A percentile compares a stretch with the other conserved stretches of the same genome.
Conservation (phyloP, 345 rosid genomes). For the Aurinia saxatilis region DNA sequence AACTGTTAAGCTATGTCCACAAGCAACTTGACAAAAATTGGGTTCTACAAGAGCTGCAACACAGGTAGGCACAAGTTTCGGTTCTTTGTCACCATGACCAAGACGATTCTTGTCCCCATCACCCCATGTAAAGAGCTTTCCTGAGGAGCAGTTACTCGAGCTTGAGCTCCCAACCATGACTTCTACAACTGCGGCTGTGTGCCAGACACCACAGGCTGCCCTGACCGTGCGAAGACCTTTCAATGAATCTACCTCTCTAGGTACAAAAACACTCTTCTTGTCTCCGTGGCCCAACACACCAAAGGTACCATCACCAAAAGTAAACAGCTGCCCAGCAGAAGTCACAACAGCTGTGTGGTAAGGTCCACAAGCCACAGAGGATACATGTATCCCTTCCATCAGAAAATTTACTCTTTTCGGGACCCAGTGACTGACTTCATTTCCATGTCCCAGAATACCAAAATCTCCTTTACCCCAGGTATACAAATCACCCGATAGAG, state of each 20-base stretch:
- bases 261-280: slow-evolving; percentile 37
- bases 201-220: slow-evolving; percentile 78
- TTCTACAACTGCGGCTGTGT: slow-evolving; percentile 93
- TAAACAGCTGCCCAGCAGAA: slow-evolving; percentile 61
- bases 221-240: slow-evolving; percentile 51
- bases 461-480: slow-evolving; percentile 67
- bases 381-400: slow-evolving; percentile 56
- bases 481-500: slow-evolving; percentile 55
- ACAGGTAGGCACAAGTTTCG: slow-evolving; percentile 88
- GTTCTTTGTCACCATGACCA: slow-evolving; percentile 97
- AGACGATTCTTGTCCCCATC: slow-evolving; percentile 97
- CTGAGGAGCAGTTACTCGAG: slow-evolving; percentile 91
- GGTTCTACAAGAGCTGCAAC: slow-evolving; percentile 98
- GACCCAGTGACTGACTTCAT: slow-evolving; percentile 53
- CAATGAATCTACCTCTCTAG: slow-evolving; percentile 64
- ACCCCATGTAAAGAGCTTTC: slow-evolving; percentile 98
- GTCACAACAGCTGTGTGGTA: slow-evolving; percentile 70
- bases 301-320: slow-evolving; percentile 83
- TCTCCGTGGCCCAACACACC: slow-evolving; percentile 81
- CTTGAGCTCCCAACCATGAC: slow-evolving; percentile 95
- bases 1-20: slow-evolving; percentile 92
- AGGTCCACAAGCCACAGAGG: slow-evolving; percentile 68
- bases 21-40: slow-evolving; percentile 89
- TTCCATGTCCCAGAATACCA: slow-evolving; percentile 57
- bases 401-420: slow-evolving; percentile 51